A percentile compares a stretch with the other conserved stretches of the same genome.
phyloP scores from a whole-genome alignment of 2,329 filamentous ascomycete genomes.

The Aspergillus viridinutans region DNA sequence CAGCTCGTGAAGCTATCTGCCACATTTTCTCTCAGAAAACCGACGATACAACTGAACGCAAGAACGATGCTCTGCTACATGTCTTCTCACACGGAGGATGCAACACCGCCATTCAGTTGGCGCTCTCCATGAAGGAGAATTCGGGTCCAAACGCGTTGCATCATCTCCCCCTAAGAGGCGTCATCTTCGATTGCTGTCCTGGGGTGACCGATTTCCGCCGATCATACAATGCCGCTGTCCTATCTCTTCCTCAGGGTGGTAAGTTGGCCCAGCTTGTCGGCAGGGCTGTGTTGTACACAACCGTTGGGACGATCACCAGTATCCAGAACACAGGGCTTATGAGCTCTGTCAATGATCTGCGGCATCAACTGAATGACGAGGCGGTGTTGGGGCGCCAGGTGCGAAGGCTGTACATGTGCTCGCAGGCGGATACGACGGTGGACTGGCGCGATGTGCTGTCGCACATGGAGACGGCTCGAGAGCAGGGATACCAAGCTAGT shows the following conservation, averaged over 20 bases:
- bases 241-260: conserved; percentile 5
- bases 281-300: conserved; percentile 5
- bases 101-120: conserved; percentile 17
- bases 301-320: conserved; percentile 4
- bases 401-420: conserved; percentile 10
- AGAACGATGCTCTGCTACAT: conserved; percentile 14
- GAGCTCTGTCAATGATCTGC: conserved; percentile 4
- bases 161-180: conserved; percentile 5
- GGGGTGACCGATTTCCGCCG: conserved; percentile 15
- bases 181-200: conserved; percentile 21
- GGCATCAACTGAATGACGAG: conserved; percentile 7
- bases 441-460: conserved; percentile 5
- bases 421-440: conserved; percentile 9
- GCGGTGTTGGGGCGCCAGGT: conserved; percentile 2
- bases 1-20: conserved; percentile 16
- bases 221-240: conserved; percentile 11
- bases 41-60: neutral
- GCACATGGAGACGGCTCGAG: conserved; percentile 8
- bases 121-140: conserved; percentile 16
- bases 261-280: neutral
- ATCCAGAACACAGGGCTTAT: conserved; percentile 8
- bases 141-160: neutral
- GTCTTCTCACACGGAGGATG: conserved; percentile 21
- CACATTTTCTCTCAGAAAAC: conserved; percentile 7
- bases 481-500: conserved; percentile 1